Conservation (phyloP, 805 yeast genomes). For the Metschnikowia rubicola region DNA sequence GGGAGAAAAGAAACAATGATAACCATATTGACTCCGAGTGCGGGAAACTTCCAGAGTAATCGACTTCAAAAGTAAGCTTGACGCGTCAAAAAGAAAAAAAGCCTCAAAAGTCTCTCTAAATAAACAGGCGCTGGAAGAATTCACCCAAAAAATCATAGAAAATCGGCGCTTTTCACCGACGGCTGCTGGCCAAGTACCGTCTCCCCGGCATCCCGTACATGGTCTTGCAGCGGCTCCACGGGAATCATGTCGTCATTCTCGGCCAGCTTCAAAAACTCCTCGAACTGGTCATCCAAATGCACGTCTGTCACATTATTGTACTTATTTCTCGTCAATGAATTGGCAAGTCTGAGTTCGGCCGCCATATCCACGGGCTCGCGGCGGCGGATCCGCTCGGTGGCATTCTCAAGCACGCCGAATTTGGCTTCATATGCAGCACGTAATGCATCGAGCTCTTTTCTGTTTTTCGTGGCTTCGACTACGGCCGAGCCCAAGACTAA, state of each 20-base stretch:
- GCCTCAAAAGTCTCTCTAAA: too few relatives aligned
- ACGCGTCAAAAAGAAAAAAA: too few relatives aligned
- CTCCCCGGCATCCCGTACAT: background rate
- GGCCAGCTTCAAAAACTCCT: constrained; percentile 30
- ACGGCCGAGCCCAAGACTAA: constrained; percentile 44
- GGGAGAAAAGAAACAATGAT: too few relatives aligned
- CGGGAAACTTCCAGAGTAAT: too few relatives aligned
- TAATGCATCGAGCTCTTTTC: constrained; percentile 42
- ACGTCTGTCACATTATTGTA: constrained; percentile 33
- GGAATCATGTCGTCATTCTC: constrained; percentile 19
- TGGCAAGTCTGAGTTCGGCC: constrained; percentile 38
- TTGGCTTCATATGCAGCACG: constrained; percentile 38
- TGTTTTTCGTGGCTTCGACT: constrained; percentile 44
- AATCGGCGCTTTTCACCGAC: constrained; percentile 5
- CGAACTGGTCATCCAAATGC: constrained; percentile 38
- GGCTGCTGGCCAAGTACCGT: background rate
- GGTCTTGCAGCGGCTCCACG: background rate
- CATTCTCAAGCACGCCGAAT: constrained; percentile 30
- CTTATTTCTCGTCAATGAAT: constrained; percentile 39
- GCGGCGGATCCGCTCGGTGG: constrained; percentile 25
- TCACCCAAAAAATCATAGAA: background rate
- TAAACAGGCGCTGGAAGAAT: background rate
- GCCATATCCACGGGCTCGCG: constrained; percentile 42
- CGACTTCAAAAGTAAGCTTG: too few relatives aligned
- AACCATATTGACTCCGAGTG: too few relatives aligned